Conservation (phyloP, 1,284 basidiomycete species). For the Inonotus hispidus region DNA sequence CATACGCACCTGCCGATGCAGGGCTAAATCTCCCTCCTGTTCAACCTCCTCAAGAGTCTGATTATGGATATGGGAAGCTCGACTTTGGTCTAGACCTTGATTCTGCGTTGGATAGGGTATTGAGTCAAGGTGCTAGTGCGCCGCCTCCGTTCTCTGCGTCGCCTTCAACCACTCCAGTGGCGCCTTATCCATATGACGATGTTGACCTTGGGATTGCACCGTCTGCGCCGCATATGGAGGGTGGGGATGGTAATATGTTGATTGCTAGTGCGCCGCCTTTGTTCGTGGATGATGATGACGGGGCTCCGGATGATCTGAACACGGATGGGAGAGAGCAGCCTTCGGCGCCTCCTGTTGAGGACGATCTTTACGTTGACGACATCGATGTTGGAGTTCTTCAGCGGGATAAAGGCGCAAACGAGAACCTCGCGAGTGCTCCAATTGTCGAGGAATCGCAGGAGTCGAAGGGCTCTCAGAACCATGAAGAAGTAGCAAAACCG, state of each 20-base stretch:
- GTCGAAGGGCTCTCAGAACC: not conserved
- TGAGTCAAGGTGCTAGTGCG: not conserved
- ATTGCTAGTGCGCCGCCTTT: slow-evolving; percentile 34
- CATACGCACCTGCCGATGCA: slow-evolving; percentile 3
- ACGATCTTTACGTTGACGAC: not conserved
- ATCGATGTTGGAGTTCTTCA: not conserved
- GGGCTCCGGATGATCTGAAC: not conserved
- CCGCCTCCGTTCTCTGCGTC: slow-evolving; percentile 37
- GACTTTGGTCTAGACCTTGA: not conserved
- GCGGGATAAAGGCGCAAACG: not conserved
- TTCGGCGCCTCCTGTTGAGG: not conserved
- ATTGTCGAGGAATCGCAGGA: not conserved
- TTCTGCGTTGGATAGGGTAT: not conserved
- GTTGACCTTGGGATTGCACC: slow-evolving; percentile 26
- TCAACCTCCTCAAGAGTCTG: not conserved
- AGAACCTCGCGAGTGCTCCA: not conserved
- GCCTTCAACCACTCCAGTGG: slow-evolving; percentile 35
- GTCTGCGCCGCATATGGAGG: slow-evolving; percentile 44
- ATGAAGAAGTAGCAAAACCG: no score
- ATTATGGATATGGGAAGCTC: not conserved
- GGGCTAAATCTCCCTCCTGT: not conserved
- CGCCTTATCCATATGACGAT: slow-evolving; percentile 36
- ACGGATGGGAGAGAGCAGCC: not conserved
- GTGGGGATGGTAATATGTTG: slow-evolving; percentile 24
- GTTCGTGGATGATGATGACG: slow-evolving; percentile 26